Evolutionary conservation across 2,329 filamentous ascomycete species (phyloP), one percentile per base, ranked within the genome.

Genomic region (Fusarium sp.): DNA sequence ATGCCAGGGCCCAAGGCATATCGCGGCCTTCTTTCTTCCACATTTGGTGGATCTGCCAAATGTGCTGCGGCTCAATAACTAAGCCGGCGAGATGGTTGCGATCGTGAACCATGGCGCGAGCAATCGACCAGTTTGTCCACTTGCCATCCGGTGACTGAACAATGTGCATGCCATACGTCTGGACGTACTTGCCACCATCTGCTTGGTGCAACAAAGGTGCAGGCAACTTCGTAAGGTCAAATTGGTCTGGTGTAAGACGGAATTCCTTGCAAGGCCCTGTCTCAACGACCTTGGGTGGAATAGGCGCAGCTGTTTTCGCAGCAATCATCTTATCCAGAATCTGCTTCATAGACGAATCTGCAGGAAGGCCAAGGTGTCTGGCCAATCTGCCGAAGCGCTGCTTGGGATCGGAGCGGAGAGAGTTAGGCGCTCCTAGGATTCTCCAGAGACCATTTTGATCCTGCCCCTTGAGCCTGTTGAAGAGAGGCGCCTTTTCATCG

Each of bases 161-260:
- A 9, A 86, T 74, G 41, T 86, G 81, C 78, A 87, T 85, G 2
- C 85, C 85, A 41, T 82, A 85, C 0, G 85, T 87, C 60, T 86
- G 84, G 10, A 87, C 72, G 57, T 87, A 87, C 53, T 83, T 85
- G 0, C 86, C 85, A 0, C 85, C 85, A 52, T 87, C 85, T 0
- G 75, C 66, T 60, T 83, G 65, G 68, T 87, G 82, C 0, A 87
- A 70, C 7, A 79, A 46, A 0, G 85, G 85, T 0, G 77, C 77
- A 0, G 85, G 83, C 0, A 86, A 76, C 23, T 70, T 74, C 0
- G 75, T 81, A 1, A 87, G 77, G 23, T 73, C 66, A 30, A 73
- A 72, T 12, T 73, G 58, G 18, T 65, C 57, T 0, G 52, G 46
- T 2, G 53, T 58, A n/a, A 73, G 52, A 18, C 54, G 28, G 28